Percentiles rank a stretch among this genome's conserved stretches.
These are phyloP conservation scores for Singerocomus rubriflavus DNA, from an alignment of 1,284 basidiomycete species.

Conservation along the genomic window DNA sequence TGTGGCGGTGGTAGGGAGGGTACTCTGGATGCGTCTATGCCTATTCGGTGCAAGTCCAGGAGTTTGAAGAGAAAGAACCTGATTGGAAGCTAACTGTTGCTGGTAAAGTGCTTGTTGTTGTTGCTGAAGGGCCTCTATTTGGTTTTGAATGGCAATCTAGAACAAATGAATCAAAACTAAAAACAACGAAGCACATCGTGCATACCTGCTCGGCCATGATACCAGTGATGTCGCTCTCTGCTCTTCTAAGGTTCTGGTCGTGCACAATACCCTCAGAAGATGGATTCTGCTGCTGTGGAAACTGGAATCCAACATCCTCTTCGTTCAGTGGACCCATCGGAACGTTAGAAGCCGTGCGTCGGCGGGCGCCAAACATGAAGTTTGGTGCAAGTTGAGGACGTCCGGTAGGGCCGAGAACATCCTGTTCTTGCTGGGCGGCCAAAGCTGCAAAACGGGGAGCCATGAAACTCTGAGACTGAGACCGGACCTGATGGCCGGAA, in stretches of 20 bases:
- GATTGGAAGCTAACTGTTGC: slow-evolving; percentile 78
- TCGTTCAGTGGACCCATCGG: slow-evolving; percentile 72
- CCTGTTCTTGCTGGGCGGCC: slow-evolving; percentile 72
- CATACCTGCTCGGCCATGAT: slow-evolving; percentile 89
- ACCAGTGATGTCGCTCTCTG: slow-evolving; percentile 73
- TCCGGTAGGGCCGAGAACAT: slow-evolving; percentile 71
- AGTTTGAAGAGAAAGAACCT: slow-evolving; percentile 68
- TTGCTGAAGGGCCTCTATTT: slow-evolving; percentile 89
- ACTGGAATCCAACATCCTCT: slow-evolving; percentile 77
- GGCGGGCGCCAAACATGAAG: slow-evolving; percentile 84
- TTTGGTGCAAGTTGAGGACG: slow-evolving; percentile 85
- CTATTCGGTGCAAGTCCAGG: slow-evolving; percentile 64
- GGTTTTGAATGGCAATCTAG: slow-evolving; percentile 84
- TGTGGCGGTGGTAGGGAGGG: slow-evolving; percentile 60
- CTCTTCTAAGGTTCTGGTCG: slow-evolving; percentile 52
- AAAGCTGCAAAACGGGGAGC: slow-evolving; percentile 86
- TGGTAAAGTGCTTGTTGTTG: slow-evolving; percentile 87
- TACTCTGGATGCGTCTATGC: slow-evolving; percentile 91
- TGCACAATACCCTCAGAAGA: slow-evolving; percentile 36
- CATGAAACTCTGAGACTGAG: slow-evolving; percentile 77
- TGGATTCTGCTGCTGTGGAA: slow-evolving; percentile 65
- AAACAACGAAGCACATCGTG: not conserved
- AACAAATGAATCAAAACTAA: slow-evolving; percentile 13
- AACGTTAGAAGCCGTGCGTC: slow-evolving; percentile 46
- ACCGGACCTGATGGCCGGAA: slow-evolving; percentile 62